These are phyloP conservation scores for Pontederia crassipes DNA, from an alignment of 176 grass and related monocot genomes.

Conservation along the genomic window DNA sequence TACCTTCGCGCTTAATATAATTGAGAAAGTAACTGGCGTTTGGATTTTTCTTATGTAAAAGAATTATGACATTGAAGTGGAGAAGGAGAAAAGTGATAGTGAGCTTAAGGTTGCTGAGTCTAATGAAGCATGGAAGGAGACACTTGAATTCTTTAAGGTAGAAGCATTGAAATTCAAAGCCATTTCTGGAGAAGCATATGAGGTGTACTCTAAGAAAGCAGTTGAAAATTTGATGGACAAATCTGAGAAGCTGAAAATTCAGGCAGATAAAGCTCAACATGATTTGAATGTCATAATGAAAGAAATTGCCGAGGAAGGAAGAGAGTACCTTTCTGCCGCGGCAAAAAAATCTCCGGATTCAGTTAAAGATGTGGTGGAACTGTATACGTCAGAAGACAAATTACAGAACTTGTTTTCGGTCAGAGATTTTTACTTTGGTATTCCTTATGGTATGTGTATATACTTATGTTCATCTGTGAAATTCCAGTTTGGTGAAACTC, in stretches of 20 bases:
- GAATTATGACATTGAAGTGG: background rate
- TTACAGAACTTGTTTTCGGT: constrained; percentile 47
- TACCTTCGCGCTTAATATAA: background rate
- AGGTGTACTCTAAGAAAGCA: constrained; percentile 58
- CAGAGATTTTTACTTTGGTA: constrained; percentile 72
- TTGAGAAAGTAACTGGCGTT: background rate
- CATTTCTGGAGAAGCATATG: constrained; percentile 39
- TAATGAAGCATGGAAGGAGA: constrained; percentile 50
- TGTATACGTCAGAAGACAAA: constrained; percentile 32
- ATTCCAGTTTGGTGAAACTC: background rate
- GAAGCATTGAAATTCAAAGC: constrained; percentile 54
- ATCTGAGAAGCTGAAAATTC: constrained; percentile 64
- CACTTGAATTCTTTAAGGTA: constrained; percentile 54
- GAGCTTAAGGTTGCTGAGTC: constrained; percentile 43
- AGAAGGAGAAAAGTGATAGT: background rate
- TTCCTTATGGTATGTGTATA: constrained; percentile 59
- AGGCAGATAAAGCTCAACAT: constrained; percentile 67
- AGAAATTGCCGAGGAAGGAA: constrained; percentile 63
- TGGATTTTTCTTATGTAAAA: background rate
- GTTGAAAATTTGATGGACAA: constrained; percentile 49
- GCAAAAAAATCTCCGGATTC: constrained; percentile 69
- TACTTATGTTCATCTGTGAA: background rate
- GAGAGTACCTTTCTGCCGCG: constrained; percentile 56
- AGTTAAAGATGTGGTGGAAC: constrained; percentile 47
- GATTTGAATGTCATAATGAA: constrained; percentile 41